A percentile compares a stretch with the other conserved stretches of the same genome.
These are phyloP conservation scores for Cercospora zeina DNA, from an alignment of 2,329 filamentous ascomycete genomes.

Conservation along the genomic window DNA sequence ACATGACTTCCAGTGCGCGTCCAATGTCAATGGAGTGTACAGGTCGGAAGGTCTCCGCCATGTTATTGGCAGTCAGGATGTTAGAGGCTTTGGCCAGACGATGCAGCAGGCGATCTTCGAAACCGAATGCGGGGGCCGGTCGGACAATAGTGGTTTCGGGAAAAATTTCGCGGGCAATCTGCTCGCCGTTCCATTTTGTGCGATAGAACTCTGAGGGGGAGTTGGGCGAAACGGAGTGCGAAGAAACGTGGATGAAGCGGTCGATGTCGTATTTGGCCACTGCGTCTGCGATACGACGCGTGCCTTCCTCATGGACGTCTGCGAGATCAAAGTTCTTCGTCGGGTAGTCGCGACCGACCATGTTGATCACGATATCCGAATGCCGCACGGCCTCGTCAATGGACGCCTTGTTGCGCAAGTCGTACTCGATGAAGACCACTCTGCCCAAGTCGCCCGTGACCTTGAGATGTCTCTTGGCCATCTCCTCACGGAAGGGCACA, in stretches of 20 bases:
- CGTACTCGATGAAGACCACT: slow-evolving; percentile 89
- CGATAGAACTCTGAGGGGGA: slow-evolving; percentile 87
- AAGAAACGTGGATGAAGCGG: slow-evolving; percentile 94
- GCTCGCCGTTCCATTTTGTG: slow-evolving; percentile 84
- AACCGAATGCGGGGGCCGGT: slow-evolving; percentile 90
- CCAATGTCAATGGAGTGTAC: slow-evolving; percentile 94
- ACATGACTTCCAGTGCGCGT: slow-evolving; percentile 82
- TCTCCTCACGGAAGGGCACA: slow-evolving; percentile 92
- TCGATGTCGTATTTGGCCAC: slow-evolving; percentile 98
- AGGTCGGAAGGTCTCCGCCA: slow-evolving; percentile 87
- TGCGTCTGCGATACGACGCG: slow-evolving; percentile 87
- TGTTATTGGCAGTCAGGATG: slow-evolving; percentile 85
- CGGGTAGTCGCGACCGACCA: slow-evolving; percentile 90
- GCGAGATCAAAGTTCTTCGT: slow-evolving; percentile 97
- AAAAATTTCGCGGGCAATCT: slow-evolving; percentile 82
- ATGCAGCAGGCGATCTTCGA: slow-evolving; percentile 88
- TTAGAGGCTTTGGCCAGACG: slow-evolving; percentile 78
- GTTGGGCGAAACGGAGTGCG: slow-evolving; percentile 79
- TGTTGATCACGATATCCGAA: slow-evolving; percentile 96
- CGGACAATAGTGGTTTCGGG: slow-evolving; percentile 96
- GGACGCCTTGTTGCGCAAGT: slow-evolving; percentile 88
- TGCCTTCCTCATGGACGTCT: slow-evolving; percentile 90
- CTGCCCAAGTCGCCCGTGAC: slow-evolving; percentile 91
- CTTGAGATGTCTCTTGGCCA: slow-evolving; percentile 96
- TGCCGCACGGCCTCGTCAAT: slow-evolving; percentile 96